phyloP scores from a whole-genome alignment of 164 flowering plant genomes.

The Vitis rotundifolia region DNA sequence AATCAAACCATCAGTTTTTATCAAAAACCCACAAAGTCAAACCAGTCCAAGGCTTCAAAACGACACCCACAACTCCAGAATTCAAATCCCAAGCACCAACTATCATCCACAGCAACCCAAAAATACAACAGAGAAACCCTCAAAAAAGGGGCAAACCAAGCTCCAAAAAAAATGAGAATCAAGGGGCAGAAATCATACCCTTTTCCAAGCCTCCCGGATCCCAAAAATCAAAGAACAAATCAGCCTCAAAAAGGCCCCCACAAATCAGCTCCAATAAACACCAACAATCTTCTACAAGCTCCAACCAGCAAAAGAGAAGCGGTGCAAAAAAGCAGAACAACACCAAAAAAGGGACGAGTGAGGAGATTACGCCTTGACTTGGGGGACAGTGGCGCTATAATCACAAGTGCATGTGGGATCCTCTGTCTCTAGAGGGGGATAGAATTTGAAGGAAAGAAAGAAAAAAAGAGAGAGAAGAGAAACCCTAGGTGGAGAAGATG shows the following conservation, averaged over 20 bases:
- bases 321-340: background rate
- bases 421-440: background rate
- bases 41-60: too few relatives aligned
- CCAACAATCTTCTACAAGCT: background rate
- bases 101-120: too few relatives aligned
- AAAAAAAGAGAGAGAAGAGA: too few relatives aligned
- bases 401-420: background rate
- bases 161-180: background rate
- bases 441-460: too few relatives aligned
- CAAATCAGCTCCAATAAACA: background rate
- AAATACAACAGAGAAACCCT: too few relatives aligned
- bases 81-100: background rate
- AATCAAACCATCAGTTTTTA: too few relatives aligned
- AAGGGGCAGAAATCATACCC: conserved; percentile 1
- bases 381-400: background rate
- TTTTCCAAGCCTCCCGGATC: background rate
- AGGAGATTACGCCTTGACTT: conserved; percentile 2
- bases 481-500: too few relatives aligned
- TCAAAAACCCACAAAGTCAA: too few relatives aligned
- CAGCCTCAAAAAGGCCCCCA: conserved; percentile 2
- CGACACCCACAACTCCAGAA: background rate
- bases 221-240: background rate
- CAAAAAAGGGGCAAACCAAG: too few relatives aligned
- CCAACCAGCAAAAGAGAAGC: background rate
- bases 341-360: background rate